These are phyloP conservation scores for Leishmania braziliensis DNA, from an alignment of 208 protist genomes.

Conservation along the genomic window DNA sequence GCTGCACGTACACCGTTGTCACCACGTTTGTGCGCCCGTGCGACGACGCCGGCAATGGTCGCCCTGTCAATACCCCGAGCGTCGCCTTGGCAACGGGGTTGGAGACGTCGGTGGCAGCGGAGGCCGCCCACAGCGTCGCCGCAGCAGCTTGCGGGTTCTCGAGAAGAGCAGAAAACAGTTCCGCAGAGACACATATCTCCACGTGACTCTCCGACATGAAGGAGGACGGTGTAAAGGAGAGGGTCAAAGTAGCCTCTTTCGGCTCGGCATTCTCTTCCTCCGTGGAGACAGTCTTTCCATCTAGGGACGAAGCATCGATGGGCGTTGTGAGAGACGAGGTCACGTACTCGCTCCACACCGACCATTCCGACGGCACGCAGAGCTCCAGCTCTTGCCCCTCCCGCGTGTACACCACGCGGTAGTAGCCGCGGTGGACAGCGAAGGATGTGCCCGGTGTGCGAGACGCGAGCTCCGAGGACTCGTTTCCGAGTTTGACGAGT, in stretches of 20 bases:
- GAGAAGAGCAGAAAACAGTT: slow-evolving; percentile 11
- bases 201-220: slow-evolving; percentile 7
- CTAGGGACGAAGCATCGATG: not conserved
- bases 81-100: slow-evolving; percentile 16
- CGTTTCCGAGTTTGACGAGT: not conserved
- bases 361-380: slow-evolving; percentile 22
- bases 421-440: slow-evolving; percentile 22
- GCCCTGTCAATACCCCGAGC: slow-evolving; percentile 12
- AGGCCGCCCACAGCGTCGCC: slow-evolving; percentile 16
- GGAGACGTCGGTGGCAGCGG: not conserved
- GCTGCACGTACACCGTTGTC: slow-evolving; percentile 48
- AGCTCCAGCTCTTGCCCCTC: slow-evolving; percentile 29
- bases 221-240: slow-evolving; percentile 15
- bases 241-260: slow-evolving; percentile 8
- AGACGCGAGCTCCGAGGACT: not conserved
- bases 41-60: slow-evolving; percentile 9
- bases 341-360: slow-evolving; percentile 9
- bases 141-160: slow-evolving; percentile 20
- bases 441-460: slow-evolving; percentile 18
- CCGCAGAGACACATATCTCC: slow-evolving; percentile 10
- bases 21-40: slow-evolving; percentile 23
- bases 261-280: not conserved
- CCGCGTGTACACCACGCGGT: slow-evolving; percentile 23
- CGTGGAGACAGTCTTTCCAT: not conserved
- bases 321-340: not conserved